Evolutionary conservation across 768 basidiomycete species (phyloP).

Genomic region (Tylopilus cervinicoccineus): DNA sequence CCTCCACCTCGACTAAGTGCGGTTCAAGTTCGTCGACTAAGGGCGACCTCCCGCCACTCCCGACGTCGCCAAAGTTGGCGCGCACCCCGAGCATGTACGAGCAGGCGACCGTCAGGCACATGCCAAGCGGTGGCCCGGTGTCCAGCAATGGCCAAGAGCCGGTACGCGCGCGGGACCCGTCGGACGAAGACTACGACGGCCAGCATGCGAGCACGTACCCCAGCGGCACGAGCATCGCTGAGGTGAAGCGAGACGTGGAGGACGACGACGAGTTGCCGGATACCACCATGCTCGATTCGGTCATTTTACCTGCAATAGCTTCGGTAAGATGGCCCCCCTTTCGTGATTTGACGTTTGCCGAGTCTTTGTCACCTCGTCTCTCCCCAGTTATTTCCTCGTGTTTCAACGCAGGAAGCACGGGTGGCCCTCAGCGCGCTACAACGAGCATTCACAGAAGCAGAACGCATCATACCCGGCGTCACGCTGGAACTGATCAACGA

Average conservation of each 20-base stretch:
- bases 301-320: conserved; percentile 93
- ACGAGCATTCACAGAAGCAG: conserved; percentile 91
- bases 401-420: conserved; percentile 89
- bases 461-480: conserved; percentile 92
- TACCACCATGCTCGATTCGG: conserved; percentile 93
- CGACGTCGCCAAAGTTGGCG: conserved; percentile 35
- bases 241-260: conserved; percentile 38
- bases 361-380: conserved; percentile 5
- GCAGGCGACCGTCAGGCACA: conserved; percentile 68
- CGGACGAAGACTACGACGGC: conserved; percentile 65
- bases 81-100: conserved; percentile 40
- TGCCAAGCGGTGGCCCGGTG: conserved; percentile 32
- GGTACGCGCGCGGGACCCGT: conserved; percentile 42
- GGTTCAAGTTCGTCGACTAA: conserved; percentile 47
- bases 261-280: conserved; percentile 61
- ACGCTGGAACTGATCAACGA: conserved; percentile 91
- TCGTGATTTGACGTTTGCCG: background rate
- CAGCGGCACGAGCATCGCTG: conserved; percentile 38
- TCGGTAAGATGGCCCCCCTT: conserved; percentile 60
- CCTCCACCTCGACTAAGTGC: conserved; percentile 29
- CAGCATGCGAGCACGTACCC: conserved; percentile 50
- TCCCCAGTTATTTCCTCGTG: conserved; percentile 80
- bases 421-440: conserved; percentile 82
- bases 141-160: conserved; percentile 27
- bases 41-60: conserved; percentile 60